phyloP scores from a whole-genome alignment of 768 basidiomycete species.

The Amylocystis lapponica region DNA sequence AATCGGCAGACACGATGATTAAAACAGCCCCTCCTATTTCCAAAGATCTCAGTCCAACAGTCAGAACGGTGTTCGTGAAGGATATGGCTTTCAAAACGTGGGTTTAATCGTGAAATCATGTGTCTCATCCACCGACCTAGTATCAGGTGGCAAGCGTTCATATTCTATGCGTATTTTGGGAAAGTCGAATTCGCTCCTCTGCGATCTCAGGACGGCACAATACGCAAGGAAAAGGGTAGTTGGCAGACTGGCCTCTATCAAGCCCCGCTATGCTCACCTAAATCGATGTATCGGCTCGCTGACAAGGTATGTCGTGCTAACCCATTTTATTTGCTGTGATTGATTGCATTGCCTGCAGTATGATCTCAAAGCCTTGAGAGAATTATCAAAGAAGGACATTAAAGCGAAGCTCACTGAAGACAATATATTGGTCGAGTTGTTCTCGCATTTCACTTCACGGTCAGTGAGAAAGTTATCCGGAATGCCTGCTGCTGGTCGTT shows the following conservation, averaged over 20 bases:
- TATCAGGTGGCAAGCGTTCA: constrained; percentile 4
- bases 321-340: neutral
- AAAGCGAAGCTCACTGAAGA: neutral
- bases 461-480: neutral
- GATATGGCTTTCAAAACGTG: constrained; percentile 1
- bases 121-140: neutral
- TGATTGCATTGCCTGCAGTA: neutral
- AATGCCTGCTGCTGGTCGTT: neutral
- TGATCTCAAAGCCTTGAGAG: constrained; percentile 2
- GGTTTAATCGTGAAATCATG: neutral
- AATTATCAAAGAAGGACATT: neutral
- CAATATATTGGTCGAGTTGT: constrained; percentile 6
- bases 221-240: neutral
- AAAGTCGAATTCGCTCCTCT: neutral
- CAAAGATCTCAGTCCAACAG: neutral
- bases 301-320: constrained; percentile 2
- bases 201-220: neutral
- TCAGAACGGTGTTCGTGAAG: neutral
- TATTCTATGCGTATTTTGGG: constrained; percentile 3
- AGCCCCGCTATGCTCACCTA: constrained; percentile 1
- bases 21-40: neutral
- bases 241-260: neutral
- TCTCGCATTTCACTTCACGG: constrained; percentile 7
- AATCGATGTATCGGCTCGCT: constrained; percentile 11
- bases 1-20: neutral